phyloP scores from a whole-genome alignment of 2,329 filamentous ascomycete genomes.

The Colletotrichum sp. region DNA sequence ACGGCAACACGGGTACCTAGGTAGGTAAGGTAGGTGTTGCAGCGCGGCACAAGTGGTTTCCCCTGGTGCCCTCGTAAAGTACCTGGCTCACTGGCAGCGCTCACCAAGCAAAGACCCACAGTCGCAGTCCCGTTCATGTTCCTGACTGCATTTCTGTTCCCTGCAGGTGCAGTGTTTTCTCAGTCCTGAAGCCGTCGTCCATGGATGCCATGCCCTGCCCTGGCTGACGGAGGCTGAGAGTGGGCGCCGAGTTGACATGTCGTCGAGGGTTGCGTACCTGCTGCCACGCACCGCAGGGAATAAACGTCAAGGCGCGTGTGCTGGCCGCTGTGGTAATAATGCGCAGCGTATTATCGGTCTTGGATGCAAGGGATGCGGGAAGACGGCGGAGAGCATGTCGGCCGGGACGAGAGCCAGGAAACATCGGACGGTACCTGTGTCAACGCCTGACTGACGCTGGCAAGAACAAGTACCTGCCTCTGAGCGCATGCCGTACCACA shows the following conservation, averaged over 20 bases:
- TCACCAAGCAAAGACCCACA: background rate
- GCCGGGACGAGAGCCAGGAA: background rate
- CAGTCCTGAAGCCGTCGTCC: background rate
- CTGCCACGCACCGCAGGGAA: background rate
- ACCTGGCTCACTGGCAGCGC: background rate
- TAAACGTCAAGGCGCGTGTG: background rate
- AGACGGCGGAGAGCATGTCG: background rate
- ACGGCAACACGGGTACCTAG: no score
- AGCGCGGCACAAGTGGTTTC: no score
- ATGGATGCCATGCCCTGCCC: background rate
- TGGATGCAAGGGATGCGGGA: constrained; percentile 5
- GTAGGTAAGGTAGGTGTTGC: no score
- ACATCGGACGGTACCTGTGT: background rate
- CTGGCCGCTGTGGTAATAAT: background rate
- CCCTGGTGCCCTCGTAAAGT: background rate
- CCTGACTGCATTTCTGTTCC: background rate
- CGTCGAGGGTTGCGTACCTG: background rate
- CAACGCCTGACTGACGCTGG: background rate
- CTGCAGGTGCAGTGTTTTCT: background rate
- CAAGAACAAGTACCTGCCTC: background rate
- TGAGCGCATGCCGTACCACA: background rate
- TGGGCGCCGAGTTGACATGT: background rate
- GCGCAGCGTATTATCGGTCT: background rate
- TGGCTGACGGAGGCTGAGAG: background rate
- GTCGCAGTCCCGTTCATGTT: background rate